Conservation (phyloP, 73 alveolate genomes). For the Stentor roeselii region DNA sequence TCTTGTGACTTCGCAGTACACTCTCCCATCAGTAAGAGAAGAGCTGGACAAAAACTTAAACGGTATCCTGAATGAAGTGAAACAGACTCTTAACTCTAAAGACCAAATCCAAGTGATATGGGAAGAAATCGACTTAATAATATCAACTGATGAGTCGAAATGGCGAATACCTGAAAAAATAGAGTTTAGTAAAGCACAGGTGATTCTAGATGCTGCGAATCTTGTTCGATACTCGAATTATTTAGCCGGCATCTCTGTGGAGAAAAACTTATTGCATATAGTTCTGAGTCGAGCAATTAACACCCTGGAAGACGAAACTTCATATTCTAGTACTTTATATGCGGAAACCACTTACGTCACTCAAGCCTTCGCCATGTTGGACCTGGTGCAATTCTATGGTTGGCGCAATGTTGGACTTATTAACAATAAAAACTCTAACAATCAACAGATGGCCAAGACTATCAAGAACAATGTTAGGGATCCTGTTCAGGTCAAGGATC, state of each 20-base stretch:
- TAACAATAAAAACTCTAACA: not conserved
- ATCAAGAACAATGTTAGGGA: not conserved
- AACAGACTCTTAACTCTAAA: too few relatives aligned
- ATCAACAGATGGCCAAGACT: not conserved
- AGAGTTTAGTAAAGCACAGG: not conserved
- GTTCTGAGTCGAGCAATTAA: not conserved
- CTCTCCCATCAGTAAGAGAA: too few relatives aligned
- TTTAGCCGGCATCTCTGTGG: not conserved
- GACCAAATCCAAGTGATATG: too few relatives aligned
- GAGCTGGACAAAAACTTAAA: too few relatives aligned
- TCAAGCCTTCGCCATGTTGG: not conserved
- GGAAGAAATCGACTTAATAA: not conserved
- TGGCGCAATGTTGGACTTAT: not conserved
- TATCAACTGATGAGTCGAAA: not conserved
- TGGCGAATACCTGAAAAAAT: not conserved
- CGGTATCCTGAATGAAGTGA: too few relatives aligned
- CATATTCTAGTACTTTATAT: not conserved
- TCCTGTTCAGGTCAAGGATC: not conserved
- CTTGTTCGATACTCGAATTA: not conserved
- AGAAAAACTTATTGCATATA: not conserved
- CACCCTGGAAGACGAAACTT: slow-evolving; percentile 1
- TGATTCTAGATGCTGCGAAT: slow-evolving; percentile 22
- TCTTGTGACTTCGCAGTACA: too few relatives aligned
- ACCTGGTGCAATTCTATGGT: not conserved
- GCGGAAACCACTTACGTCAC: not conserved